These are phyloP conservation scores for Carex myosuroides DNA, from an alignment of 176 grass and related monocot species.

Conservation along the genomic window DNA sequence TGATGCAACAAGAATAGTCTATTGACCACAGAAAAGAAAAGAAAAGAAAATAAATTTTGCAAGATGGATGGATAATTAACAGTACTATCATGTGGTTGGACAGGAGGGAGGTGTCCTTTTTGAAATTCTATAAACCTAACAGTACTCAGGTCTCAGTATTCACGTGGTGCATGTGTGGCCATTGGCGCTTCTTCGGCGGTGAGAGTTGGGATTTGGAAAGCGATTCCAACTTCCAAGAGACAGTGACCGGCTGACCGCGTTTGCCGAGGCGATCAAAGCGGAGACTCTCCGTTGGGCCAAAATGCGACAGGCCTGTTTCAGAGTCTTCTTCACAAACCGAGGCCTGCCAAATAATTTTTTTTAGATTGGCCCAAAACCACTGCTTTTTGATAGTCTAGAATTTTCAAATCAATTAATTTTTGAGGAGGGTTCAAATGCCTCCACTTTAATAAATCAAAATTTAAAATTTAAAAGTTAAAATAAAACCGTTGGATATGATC, in stretches of 20 bases:
- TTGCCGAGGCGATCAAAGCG: neutral
- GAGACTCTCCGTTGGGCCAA: neutral
- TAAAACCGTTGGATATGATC: too few species aligned
- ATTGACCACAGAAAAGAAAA: too few species aligned
- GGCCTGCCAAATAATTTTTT: neutral
- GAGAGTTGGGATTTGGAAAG: neutral
- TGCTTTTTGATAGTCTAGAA: too few species aligned
- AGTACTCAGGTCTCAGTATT: neutral
- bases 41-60: neutral
- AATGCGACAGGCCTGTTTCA: neutral
- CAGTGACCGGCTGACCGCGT: neutral
- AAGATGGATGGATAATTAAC: neutral
- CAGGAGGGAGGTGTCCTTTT: neutral
- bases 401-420: too few species aligned
- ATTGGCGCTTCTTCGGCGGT: neutral
- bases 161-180: conserved; percentile 16
- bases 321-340: neutral
- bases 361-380: too few species aligned
- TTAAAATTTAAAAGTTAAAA: too few species aligned
- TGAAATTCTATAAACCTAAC: neutral
- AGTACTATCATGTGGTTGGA: neutral
- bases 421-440: too few species aligned
- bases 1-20: neutral
- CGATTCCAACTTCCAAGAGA: neutral
- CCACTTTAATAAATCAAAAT: too few species aligned